A percentile compares a stretch with the other conserved stretches of the same genome.
These are phyloP conservation scores for Pestalotiopsis sp. DNA, from an alignment of 2,329 filamentous ascomycete species.

Conservation along the genomic window DNA sequence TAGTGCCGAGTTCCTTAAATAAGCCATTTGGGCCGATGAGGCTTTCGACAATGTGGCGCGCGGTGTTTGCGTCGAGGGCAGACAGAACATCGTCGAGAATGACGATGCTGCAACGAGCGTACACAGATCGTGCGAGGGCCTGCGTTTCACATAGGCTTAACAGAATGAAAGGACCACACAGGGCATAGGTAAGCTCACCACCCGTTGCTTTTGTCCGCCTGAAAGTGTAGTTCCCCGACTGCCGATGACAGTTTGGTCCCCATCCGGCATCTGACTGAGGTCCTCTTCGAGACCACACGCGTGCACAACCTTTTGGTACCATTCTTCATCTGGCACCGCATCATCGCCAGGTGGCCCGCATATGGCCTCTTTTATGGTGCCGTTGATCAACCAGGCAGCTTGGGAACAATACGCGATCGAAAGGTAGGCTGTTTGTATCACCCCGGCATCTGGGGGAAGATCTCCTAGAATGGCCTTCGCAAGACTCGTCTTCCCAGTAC, in stretches of 20 bases:
- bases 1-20: conserved; percentile 26
- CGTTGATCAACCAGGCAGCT: conserved; percentile 37
- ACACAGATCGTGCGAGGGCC: conserved; percentile 40
- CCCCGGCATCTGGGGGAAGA: conserved; percentile 29
- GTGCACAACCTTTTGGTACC: conserved; percentile 31
- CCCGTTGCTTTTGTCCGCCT: conserved; percentile 48
- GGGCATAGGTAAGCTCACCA: conserved; percentile 20
- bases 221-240: conserved; percentile 48
- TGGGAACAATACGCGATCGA: conserved; percentile 41
- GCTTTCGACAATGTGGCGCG: conserved; percentile 30
- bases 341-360: conserved; percentile 21
- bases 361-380: conserved; percentile 33
- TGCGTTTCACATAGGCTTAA: conserved; percentile 15
- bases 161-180: background rate
- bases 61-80: conserved; percentile 37
- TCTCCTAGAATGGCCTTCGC: conserved; percentile 43
- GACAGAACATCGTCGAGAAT: conserved; percentile 41
- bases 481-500: conserved; percentile 46
- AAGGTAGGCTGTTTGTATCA: conserved; percentile 22
- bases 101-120: conserved; percentile 28
- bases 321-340: conserved; percentile 22
- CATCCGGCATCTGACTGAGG: conserved; percentile 35
- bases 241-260: conserved; percentile 43
- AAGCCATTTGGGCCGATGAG: conserved; percentile 33
- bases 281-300: conserved; percentile 28